phyloP scores from a whole-genome alignment of 169 alveolate species.

The Ophryocystis elektroscirrha region DNA sequence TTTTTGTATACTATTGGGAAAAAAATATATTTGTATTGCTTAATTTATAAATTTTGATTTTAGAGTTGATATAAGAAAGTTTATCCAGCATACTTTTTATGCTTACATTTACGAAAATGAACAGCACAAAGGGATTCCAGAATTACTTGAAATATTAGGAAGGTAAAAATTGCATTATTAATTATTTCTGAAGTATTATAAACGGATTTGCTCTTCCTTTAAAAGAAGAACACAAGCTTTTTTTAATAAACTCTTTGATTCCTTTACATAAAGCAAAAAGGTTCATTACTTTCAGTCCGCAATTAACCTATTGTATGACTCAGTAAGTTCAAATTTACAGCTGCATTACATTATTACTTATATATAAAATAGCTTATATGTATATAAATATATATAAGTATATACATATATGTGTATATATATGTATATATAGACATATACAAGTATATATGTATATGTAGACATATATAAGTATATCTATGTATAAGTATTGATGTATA shows the following conservation, averaged over 20 bases:
- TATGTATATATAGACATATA: too few relatives aligned
- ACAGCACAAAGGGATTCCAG: conserved; percentile 78
- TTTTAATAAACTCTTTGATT: conserved; percentile 69
- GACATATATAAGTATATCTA: too few relatives aligned
- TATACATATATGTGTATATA: too few relatives aligned
- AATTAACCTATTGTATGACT: conserved; percentile 74
- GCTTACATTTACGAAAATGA: conserved; percentile 71
- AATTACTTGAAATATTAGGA: conserved; percentile 75
- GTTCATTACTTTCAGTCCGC: conserved; percentile 68
- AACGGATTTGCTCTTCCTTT: conserved; percentile 91
- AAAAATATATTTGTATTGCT: too few relatives aligned
- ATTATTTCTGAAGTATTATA: conserved; percentile 41
- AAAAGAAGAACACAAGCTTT: conserved; percentile 83
- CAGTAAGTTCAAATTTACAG: conserved; percentile 29
- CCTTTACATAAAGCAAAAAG: conserved; percentile 85
- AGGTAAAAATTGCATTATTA: conserved; percentile 2
- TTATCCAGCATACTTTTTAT: conserved; percentile 73
- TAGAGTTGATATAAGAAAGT: conserved; percentile 61
- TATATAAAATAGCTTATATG: background rate
- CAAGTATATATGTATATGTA: too few relatives aligned
- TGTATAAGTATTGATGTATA: too few relatives aligned
- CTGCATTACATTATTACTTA: background rate
- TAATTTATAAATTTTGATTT: too few relatives aligned
- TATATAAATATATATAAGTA: too few relatives aligned
- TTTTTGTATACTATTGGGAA: too few relatives aligned